These are phyloP conservation scores for Mollisiaceae sp. DNA, from an alignment of 2,329 filamentous ascomycete genomes.

Conservation along the genomic window DNA sequence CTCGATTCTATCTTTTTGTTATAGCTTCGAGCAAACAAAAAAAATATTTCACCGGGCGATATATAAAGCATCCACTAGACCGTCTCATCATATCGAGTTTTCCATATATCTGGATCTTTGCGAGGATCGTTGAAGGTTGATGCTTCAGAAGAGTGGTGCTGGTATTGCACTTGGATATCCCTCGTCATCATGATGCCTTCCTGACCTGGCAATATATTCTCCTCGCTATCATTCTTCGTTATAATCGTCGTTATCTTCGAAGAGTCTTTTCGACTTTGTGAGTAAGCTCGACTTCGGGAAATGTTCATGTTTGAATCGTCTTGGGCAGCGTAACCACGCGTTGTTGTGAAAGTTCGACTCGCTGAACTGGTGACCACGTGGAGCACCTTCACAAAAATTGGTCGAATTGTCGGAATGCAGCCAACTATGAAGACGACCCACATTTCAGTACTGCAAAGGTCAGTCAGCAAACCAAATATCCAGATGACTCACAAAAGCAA, in stretches of 20 bases:
- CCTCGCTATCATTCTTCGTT: neutral
- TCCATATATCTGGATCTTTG: neutral
- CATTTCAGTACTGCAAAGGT: neutral
- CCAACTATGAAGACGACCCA: neutral
- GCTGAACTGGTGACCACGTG: neutral
- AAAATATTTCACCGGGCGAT: too few relatives aligned
- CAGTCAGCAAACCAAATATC: neutral
- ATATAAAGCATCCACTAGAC: neutral
- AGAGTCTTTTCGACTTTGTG: neutral
- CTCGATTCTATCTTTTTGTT: too few relatives aligned
- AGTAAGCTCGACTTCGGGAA: neutral
- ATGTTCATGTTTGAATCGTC: neutral
- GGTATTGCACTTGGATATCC: neutral
- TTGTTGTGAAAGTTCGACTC: neutral
- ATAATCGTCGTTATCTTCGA: neutral
- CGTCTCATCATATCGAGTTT: neutral
- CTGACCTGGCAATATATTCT: constrained; percentile 1
- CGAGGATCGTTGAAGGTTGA: neutral
- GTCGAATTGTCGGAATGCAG: neutral
- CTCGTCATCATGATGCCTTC: constrained; percentile 3
- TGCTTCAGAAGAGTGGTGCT: neutral
- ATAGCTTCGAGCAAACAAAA: too few relatives aligned
- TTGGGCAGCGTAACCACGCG: neutral
- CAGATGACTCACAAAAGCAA: neutral
- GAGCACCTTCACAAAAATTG: neutral